phyloP scores from a whole-genome alignment of 177 flowering plant genomes.

The Vitis hybrid region DNA sequence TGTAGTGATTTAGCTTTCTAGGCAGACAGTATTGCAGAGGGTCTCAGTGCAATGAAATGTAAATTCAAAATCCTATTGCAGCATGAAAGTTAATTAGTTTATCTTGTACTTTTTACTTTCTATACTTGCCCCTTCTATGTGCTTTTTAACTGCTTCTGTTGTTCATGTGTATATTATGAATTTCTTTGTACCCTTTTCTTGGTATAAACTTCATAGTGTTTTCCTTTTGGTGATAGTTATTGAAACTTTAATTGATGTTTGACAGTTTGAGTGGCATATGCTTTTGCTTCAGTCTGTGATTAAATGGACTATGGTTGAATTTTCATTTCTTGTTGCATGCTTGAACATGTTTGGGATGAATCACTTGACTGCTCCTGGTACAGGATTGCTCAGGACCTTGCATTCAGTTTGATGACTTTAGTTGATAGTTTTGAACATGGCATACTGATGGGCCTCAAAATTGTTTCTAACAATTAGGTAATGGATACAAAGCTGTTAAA shows the following conservation, averaged over 20 bases:
- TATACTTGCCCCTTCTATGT: no score
- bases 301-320: background rate
- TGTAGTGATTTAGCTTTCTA: no score
- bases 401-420: background rate
- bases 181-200: no score
- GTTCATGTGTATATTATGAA: no score
- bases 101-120: no score
- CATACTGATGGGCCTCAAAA: background rate
- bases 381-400: background rate
- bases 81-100: no score
- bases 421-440: background rate
- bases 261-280: background rate
- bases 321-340: background rate
- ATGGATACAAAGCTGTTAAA: background rate
- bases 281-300: background rate
- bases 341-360: background rate
- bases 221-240: no score
- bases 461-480: background rate
- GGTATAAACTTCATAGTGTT: no score
- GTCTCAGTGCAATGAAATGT: no score
- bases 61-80: no score
- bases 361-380: background rate
- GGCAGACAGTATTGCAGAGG: no score
- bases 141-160: no score
- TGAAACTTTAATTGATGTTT: background rate